Evolutionary conservation across 2,329 filamentous ascomycete genomes (phyloP).

Genomic region (Aspergillus luchuensis): DNA sequence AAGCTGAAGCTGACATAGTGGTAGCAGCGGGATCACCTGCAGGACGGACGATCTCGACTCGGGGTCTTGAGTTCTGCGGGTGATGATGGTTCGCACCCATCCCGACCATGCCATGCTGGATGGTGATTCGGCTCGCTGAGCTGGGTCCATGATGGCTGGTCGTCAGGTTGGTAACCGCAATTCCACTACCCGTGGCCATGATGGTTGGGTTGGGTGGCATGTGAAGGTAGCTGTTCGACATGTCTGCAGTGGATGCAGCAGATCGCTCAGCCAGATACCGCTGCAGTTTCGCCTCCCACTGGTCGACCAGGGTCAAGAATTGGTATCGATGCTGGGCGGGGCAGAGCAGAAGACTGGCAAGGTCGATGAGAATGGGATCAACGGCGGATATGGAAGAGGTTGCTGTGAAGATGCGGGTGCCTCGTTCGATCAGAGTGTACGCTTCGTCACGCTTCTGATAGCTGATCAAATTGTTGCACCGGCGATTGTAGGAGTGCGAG

Average conservation of each 20-base stretch:
- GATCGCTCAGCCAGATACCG: background rate
- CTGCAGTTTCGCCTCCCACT: background rate
- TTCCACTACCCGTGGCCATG: background rate
- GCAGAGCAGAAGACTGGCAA: background rate
- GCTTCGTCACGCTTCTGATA: background rate
- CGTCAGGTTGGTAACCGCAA: background rate
- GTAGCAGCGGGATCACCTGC: background rate
- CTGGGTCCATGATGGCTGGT: background rate
- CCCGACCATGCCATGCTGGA: background rate
- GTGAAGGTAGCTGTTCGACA: background rate
- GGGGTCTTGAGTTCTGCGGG: background rate
- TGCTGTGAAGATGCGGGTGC: background rate
- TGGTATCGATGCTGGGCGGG: background rate
- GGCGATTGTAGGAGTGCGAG: background rate
- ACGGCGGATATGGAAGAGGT: background rate
- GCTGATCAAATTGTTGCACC: constrained; percentile 1
- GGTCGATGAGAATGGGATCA: background rate
- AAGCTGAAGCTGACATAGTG: background rate
- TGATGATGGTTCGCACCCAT: background rate
- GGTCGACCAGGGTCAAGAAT: background rate
- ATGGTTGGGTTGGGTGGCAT: background rate
- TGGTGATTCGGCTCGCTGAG: background rate
- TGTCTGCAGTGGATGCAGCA: background rate
- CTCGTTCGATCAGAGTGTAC: background rate
- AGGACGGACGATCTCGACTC: background rate